phyloP scores from a whole-genome alignment of 106 monocot genomes.

The Dioscorea alata region DNA sequence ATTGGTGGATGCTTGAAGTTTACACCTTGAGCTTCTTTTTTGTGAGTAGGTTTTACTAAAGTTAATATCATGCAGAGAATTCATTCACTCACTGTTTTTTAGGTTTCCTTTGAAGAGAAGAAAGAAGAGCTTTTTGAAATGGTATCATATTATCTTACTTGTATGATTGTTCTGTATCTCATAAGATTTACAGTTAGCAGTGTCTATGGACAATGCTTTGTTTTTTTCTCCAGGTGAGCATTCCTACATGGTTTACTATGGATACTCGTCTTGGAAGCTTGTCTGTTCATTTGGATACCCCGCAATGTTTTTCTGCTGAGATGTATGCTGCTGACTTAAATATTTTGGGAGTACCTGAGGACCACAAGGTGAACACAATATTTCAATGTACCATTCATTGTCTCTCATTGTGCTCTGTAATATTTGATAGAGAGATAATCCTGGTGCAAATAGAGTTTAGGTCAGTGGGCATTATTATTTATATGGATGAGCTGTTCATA shows the following conservation, averaged over 20 bases:
- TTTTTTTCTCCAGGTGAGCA: constrained; percentile 52
- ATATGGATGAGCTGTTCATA: too few relatives aligned
- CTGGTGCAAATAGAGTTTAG: too few relatives aligned
- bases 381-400: background rate
- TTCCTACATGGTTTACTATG: constrained; percentile 95
- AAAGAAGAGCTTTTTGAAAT: constrained; percentile 97
- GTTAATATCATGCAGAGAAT: background rate
- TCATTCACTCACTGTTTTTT: constrained; percentile 5
- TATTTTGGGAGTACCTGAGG: constrained; percentile 63
- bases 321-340: constrained; percentile 90
- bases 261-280: constrained; percentile 89
- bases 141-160: constrained; percentile 31
- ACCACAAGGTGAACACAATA: constrained; percentile 54
- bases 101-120: constrained; percentile 95
- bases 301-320: constrained; percentile 96
- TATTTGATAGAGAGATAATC: too few relatives aligned
- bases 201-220: background rate
- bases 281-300: constrained; percentile 88
- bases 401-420: too few relatives aligned
- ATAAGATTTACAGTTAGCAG: background rate
- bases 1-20: background rate
- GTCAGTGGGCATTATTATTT: too few relatives aligned
- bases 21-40: background rate
- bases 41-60: background rate
- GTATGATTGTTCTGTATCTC: background rate